Base-by-base conservation (phyloP, 2,329 filamentous ascomycete genomes). In the Chalaropsis ovoidea region DNA sequence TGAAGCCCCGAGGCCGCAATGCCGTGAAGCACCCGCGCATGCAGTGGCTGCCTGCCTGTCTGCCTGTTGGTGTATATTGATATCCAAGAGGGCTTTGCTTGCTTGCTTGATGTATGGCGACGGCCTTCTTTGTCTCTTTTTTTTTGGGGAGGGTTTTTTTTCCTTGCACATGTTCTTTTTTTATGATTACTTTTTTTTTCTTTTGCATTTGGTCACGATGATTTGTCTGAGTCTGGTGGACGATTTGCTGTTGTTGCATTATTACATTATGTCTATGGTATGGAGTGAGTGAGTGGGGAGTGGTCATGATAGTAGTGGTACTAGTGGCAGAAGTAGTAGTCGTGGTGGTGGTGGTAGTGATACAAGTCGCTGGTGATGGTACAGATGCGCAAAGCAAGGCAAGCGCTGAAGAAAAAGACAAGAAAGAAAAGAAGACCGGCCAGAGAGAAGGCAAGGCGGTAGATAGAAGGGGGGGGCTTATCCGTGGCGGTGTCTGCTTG, bases 181-280 rank as follows among this genome's bases (percentile, higher is more conserved):
- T 35, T 10, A 31, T 58, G n/a, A 31, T 39, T 8, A 35, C 17
- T 35, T 35, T 35, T n/a, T 58, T 17, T 19, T 58, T 58, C 52
- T 31, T 39, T n/a, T 58, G 35, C 4, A 10, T 39, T 39, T 10
- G 4, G 35, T 39, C 35, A 39, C 35, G 35, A 5, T 39, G 35
- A 6, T 39, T 39, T 39, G 35, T 39, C 8, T 7, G 35, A 39
- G 35, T 39, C 35, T 39, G 35, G 5, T 39, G 35, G 22, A 10
- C 24, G 10, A 52, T 19, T 8, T 5, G 47, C 13, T 19, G 24
- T 22, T 52, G 24, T 24, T 52, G 19, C 43, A 62, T 62, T 24
- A 62, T 35, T 58, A 35, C 15, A 58, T 58, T 58, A 35, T 58
- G 52, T 58, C 24, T 58, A 39, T 58, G 31, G 52, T 58, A 35